Evolutionary conservation across 1,139 yeast genomes (phyloP).

Genomic region (Taphrina deformans): DNA sequence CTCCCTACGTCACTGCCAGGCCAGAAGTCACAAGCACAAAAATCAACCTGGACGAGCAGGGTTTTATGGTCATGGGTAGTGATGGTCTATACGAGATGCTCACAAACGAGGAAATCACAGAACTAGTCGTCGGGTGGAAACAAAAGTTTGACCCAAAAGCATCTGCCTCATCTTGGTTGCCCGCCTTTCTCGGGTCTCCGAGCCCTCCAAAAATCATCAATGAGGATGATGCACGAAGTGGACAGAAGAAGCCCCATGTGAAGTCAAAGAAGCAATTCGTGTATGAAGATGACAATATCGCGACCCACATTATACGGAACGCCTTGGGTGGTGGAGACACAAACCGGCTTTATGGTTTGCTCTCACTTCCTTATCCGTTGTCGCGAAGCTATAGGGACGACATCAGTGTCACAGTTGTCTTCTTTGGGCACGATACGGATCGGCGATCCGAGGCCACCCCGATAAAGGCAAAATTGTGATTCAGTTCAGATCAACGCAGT

Average conservation of each 20-base stretch:
- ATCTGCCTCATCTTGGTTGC: constrained; percentile 20
- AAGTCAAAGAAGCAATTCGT: constrained; percentile 33
- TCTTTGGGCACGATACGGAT: constrained; percentile 61
- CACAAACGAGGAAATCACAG: constrained; percentile 88
- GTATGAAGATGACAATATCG: constrained; percentile 69
- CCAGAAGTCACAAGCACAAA: constrained; percentile 87
- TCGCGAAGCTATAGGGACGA: constrained; percentile 94
- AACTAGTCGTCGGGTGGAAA: constrained; percentile 92
- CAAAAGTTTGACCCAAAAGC: constrained; percentile 13
- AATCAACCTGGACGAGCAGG: constrained; percentile 68
- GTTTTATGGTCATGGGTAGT: constrained; percentile 87
- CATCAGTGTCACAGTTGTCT: constrained; percentile 90
- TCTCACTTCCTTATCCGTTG: constrained; percentile 90
- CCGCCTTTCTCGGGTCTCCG: constrained; percentile 12
- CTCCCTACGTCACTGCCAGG: constrained; percentile 96
- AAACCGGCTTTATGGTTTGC: constrained; percentile 82
- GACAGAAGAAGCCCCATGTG: constrained; percentile 14
- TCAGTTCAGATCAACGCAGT: no score
- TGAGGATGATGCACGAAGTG: constrained; percentile 6
- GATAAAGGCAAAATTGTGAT: constrained; percentile 19
- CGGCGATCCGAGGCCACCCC: neutral
- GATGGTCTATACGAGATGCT: constrained; percentile 94
- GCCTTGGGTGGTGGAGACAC: constrained; percentile 89
- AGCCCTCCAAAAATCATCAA: neutral
- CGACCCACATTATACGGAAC: constrained; percentile 89